Evolutionary conservation across 2,329 filamentous ascomycete genomes (phyloP), one percentile per base, ranked within the genome.

Genomic region (Fusarium hostae): DNA sequence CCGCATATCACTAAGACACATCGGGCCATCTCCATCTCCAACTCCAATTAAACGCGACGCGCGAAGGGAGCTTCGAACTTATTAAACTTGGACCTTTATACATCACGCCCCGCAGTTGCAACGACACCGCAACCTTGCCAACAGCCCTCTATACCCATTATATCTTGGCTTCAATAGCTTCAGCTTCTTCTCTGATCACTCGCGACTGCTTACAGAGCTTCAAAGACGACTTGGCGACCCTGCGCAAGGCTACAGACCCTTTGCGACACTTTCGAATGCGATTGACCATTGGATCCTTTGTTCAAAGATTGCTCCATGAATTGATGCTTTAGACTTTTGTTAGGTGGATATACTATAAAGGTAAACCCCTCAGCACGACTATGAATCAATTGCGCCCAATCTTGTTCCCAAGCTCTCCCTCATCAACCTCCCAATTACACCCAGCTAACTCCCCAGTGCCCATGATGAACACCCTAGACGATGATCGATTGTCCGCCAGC

Each of bases 401-500:
- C 24, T 26, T 26, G 32, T 15, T 15, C 48, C 2, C 10, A 16
- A 18, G 5, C 13, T 30, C 26, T 20, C 5, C 9, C 32, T 9
- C 11, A 3, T 22, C 35, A 34, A 24, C 3, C 32, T 35, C 44
- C 24, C 24, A 22, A 39, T 41, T 52, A 28, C 40, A 24, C 35
- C 15, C 15, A 30, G 28, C 50, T 68, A 34, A 68, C 44, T 28
- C 13, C 3, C 16, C 18, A 66, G 50, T 35, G 48, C 35, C 30
- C 52, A 70, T 62, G 34, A 72, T 72, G 69, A 72, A 55, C 41
- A 66, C 54, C 28, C 40, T 72, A 44, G 74, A 76, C 47, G 74
- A 76, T n/a, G 74, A 76, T 50, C 67, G 74, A 12, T n/a, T 75
- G 55, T 76, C 73, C 34, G 67, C 68, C 51, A 75, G 73, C 52